Evolutionary conservation across 1,284 basidiomycete species (phyloP).

Genomic region (Boletus calvinii): DNA sequence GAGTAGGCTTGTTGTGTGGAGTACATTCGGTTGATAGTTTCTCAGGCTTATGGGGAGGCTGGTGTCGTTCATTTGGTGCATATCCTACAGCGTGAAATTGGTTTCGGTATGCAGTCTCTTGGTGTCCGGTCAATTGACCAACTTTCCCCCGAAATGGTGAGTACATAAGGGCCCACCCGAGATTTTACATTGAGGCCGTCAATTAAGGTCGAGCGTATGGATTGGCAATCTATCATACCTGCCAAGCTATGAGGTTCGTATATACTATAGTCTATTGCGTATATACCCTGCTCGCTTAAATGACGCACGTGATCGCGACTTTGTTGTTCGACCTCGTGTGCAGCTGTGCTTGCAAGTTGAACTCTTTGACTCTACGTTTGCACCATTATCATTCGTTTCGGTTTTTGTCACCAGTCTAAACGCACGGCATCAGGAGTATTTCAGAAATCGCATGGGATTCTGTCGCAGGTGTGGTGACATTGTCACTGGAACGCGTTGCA

Average conservation of each 20-base stretch:
- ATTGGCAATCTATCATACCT: constrained; percentile 53
- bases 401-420: not conserved
- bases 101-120: constrained; percentile 75
- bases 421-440: not conserved
- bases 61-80: constrained; percentile 76
- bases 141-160: constrained; percentile 78
- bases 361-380: constrained; percentile 6
- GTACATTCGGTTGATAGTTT: constrained; percentile 6
- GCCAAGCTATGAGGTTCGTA: constrained; percentile 21
- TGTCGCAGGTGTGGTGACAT: constrained; percentile 81
- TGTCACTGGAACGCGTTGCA: constrained; percentile 64
- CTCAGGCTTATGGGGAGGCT: constrained; percentile 76
- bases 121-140: constrained; percentile 73
- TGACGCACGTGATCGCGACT: constrained; percentile 28
- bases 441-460: constrained; percentile 58
- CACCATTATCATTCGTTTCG: not conserved
- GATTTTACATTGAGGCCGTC: constrained; percentile 49
- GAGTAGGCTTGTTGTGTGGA: constrained; percentile 26
- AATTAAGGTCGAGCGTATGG: constrained; percentile 63
- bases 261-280: not conserved
- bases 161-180: constrained; percentile 5
- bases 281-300: not conserved
- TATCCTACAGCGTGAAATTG: constrained; percentile 81
- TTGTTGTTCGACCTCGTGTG: constrained; percentile 13
- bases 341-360: constrained; percentile 10